Evolutionary conservation across 2,329 filamentous ascomycete species (phyloP), one percentile per base, ranked within the genome.

Genomic region (Verticillium isaacii): DNA sequence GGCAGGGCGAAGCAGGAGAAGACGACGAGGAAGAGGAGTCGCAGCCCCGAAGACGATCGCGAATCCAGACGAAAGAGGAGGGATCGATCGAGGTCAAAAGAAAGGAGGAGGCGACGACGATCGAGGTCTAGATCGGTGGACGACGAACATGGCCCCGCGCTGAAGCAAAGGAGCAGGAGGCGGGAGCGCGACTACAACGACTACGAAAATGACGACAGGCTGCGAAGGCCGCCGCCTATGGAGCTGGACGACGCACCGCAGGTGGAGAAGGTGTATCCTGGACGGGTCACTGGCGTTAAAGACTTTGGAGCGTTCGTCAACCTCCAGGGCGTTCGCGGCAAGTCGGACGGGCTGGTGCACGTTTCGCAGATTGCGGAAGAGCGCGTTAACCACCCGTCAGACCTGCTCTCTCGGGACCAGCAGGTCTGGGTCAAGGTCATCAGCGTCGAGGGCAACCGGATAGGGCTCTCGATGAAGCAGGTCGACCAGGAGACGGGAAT

Each of bases 281-380:
- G 95, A 1, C 88, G 89, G 69, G 91, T 98, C 15, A 97, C 92
- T 0, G 93, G 93, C 0, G 82, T 99, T 60, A 98, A 97, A 70
- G 92, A 97, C 64, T 99, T 98, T 76, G 95, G 95, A 12, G 93
- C 89, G 0, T 99, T 99, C 74, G 93, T 98, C 62, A 97, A 96
- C 68, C 74, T 99, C n/a, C 85, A 89, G 67, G 90, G 93, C 19
- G 89, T 99, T 1, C 88, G 84, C 68, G 94, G 93, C 56, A 96
- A 93, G 74, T 90, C 96, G 1, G 93, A 97, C 71, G 95, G 95
- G 0, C 80, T 99, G 66, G 94, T 99, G 0, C 95, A 99, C 72
- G 88, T 99, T 32, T 97, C 94, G 29, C 89, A 99, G 74, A 86
- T 89, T 58, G 89, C 93, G 63, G 91, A 92, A 3, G 89, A 89